These are phyloP conservation scores for Mycena haematopus DNA, from an alignment of 768 basidiomycete genomes.

Conservation along the genomic window DNA sequence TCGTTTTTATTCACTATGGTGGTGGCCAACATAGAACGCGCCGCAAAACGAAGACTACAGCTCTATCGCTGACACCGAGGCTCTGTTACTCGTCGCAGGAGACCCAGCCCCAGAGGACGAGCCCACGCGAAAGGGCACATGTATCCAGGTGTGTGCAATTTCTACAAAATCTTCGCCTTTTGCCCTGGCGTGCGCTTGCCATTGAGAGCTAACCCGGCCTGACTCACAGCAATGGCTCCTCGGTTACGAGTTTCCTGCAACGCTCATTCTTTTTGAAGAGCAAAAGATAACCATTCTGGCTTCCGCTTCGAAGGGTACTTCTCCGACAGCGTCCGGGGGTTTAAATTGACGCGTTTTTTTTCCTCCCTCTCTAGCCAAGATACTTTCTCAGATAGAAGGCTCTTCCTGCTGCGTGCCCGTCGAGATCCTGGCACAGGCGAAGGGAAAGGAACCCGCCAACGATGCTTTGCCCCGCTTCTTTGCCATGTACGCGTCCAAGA, in stretches of 20 bases:
- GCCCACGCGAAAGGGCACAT: conserved; percentile 88
- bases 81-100: conserved; percentile 74
- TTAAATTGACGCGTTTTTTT: conserved; percentile 6
- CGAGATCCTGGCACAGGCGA: conserved; percentile 80
- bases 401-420: conserved; percentile 63
- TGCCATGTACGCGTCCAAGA: conserved; percentile 61
- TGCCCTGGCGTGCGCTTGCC: conserved; percentile 17
- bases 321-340: conserved; percentile 22
- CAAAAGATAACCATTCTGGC: conserved; percentile 81
- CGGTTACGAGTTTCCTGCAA: conserved; percentile 97
- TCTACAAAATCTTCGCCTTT: conserved; percentile 4
- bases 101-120: conserved; percentile 87
- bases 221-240: conserved; percentile 87
- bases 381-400: conserved; percentile 78
- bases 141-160: conserved; percentile 75
- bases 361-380: conserved; percentile 66
- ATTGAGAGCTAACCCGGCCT: conserved; percentile 26
- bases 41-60: conserved; percentile 73
- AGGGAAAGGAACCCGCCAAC: conserved; percentile 77
- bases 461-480: conserved; percentile 78
- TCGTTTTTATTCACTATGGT: conserved; percentile 28
- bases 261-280: conserved; percentile 83
- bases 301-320: conserved; percentile 84
- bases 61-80: conserved; percentile 71
- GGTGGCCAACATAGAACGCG: conserved; percentile 57